Evolutionary conservation across 371 early-diverging fungal genomes (phyloP).

Genomic region (Rhizopus sp.): DNA sequence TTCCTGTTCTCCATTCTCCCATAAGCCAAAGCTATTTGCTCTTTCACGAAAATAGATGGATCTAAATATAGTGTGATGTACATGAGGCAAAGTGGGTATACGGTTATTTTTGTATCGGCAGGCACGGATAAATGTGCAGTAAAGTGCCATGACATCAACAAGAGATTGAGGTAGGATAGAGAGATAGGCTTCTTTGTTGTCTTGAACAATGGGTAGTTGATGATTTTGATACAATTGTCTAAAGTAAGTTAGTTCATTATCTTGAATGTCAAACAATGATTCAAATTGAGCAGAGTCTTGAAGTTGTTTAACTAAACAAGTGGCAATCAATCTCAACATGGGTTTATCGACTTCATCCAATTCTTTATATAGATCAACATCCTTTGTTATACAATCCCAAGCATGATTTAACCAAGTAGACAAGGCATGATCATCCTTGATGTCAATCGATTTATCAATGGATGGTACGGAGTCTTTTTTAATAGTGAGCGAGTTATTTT

Average conservation of each 20-base stretch:
- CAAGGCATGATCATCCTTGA: conserved; percentile 13
- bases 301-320: conserved; percentile 26
- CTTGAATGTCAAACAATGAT: conserved; percentile 31
- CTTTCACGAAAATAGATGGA: conserved; percentile 62
- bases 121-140: conserved; percentile 21
- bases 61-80: conserved; percentile 47
- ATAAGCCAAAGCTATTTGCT: conserved; percentile 70
- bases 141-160: conserved; percentile 29
- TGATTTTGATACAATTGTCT: conserved; percentile 3
- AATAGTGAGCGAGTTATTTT: too few relatives aligned
- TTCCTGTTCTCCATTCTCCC: conserved; percentile 36
- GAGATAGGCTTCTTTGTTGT: background rate
- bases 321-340: conserved; percentile 39
- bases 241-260: conserved; percentile 36
- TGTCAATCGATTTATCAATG: conserved; percentile 13
- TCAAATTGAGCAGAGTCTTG: conserved; percentile 14
- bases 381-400: conserved; percentile 19
- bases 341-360: conserved; percentile 31
- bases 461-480: too few relatives aligned
- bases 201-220: background rate
- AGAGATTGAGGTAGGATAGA: conserved; percentile 17
- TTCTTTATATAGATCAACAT: conserved; percentile 1
- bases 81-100: background rate
- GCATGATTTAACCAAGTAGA: conserved; percentile 24
- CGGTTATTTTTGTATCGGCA: background rate